phyloP scores from a whole-genome alignment of 495 filamentous ascomycete species.

The Peziza echinospora region DNA sequence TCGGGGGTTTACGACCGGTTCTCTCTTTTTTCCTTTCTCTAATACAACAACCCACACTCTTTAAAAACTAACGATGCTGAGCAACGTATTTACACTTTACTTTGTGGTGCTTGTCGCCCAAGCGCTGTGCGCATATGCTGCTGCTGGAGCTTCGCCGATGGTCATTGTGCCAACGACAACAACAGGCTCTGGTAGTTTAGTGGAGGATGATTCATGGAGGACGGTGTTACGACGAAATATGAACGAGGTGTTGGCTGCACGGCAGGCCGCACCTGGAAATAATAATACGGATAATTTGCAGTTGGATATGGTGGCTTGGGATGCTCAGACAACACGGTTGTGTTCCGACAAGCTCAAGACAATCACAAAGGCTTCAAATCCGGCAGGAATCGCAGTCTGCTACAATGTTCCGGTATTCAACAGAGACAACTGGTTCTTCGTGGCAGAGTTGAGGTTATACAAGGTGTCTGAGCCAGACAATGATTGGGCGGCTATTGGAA shows the following conservation, averaged over 20 bases:
- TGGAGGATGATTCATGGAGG: conserved; percentile 8
- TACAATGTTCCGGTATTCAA: conserved; percentile 49
- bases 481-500: conserved; percentile 34
- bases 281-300: conserved; percentile 13
- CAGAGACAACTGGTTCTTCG: conserved; percentile 40
- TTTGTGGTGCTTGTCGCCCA: conserved; percentile 6
- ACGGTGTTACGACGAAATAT: conserved; percentile 10
- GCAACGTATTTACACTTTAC: conserved; percentile 13
- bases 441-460: conserved; percentile 49
- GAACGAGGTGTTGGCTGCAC: conserved; percentile 7
- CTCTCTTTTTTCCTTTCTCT: conserved; percentile 1
- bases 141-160: conserved; percentile 1
- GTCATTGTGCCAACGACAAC: not conserved
- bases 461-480: conserved; percentile 34
- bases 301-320: conserved; percentile 16
- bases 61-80: conserved; percentile 11
- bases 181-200: conserved; percentile 3
- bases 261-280: conserved; percentile 10
- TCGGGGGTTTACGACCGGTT: not conserved
- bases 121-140: conserved; percentile 15
- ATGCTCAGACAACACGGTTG: conserved; percentile 14
- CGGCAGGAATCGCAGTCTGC: conserved; percentile 53
- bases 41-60: not conserved
- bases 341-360: conserved; percentile 10
- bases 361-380: conserved; percentile 29